phyloP scores from a whole-genome alignment of 2,329 filamentous ascomycete species.

The Teratosphaeria destructans region DNA sequence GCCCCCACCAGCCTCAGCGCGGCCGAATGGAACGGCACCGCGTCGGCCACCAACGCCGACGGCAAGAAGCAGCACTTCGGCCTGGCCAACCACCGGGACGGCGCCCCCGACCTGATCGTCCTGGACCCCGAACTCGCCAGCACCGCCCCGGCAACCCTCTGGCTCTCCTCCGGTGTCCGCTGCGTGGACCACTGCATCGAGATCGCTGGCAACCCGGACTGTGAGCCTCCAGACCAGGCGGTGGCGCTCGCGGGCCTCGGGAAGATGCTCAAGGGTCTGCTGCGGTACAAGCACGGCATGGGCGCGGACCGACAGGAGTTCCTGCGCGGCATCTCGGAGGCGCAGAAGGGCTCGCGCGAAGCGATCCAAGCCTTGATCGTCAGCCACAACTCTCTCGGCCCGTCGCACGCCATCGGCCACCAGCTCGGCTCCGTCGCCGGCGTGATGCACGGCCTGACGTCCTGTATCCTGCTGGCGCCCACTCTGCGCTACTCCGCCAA shows the following conservation, averaged over 20 bases:
- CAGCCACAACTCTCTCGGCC: slow-evolving; percentile 22
- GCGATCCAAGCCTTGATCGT: slow-evolving; percentile 42
- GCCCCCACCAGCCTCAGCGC: background rate
- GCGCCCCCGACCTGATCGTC: slow-evolving; percentile 42
- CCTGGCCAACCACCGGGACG: background rate
- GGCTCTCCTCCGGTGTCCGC: slow-evolving; percentile 49
- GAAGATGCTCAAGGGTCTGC: slow-evolving; percentile 34
- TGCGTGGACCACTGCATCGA: slow-evolving; percentile 50
- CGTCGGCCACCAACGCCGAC: slow-evolving; percentile 8
- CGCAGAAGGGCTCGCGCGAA: slow-evolving; percentile 3
- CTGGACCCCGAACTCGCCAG: slow-evolving; percentile 44
- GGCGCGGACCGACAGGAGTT: slow-evolving; percentile 14
- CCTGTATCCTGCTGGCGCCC: slow-evolving; percentile 44
- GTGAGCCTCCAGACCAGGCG: slow-evolving; percentile 3
- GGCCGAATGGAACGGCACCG: slow-evolving; percentile 21
- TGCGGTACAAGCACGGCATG: slow-evolving; percentile 30
- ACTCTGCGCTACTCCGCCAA: slow-evolving; percentile 46
- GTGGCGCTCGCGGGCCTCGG: slow-evolving; percentile 20
- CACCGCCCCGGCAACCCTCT: slow-evolving; percentile 43
- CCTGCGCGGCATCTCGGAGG: background rate
- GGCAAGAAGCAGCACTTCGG: slow-evolving; percentile 1
- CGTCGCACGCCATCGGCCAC: slow-evolving; percentile 34
- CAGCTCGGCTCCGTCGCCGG: slow-evolving; percentile 39
- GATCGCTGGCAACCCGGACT: slow-evolving; percentile 35
- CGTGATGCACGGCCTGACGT: slow-evolving; percentile 51